These are phyloP conservation scores for Hemisphaericaspora nanyangensis DNA, from an alignment of 805 yeast genomes.

Conservation along the genomic window DNA sequence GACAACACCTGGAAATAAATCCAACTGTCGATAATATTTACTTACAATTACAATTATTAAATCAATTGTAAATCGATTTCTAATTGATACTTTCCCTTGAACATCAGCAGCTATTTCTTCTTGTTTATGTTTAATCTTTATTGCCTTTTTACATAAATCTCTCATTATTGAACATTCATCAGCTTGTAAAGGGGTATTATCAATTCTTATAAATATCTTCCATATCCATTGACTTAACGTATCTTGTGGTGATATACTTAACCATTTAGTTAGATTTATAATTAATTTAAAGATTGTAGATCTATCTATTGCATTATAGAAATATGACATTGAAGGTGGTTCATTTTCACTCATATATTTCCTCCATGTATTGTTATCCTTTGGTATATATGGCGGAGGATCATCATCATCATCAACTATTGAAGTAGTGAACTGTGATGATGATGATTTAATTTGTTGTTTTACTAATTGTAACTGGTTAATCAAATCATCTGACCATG, in stretches of 20 bases:
- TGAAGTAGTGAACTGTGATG: background rate
- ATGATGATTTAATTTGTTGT: background rate
- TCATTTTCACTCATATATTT: slow-evolving; percentile 20
- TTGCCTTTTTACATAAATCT: slow-evolving; percentile 37
- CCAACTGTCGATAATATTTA: slow-evolving; percentile 33
- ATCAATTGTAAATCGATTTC: slow-evolving; percentile 23
- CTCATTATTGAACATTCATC: slow-evolving; percentile 32
- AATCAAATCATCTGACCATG: slow-evolving; percentile 10
- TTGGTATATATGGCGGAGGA: too few relatives aligned
- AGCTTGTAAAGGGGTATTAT: slow-evolving; percentile 28
- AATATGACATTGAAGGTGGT: slow-evolving; percentile 25
- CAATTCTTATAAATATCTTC: slow-evolving; percentile 30
- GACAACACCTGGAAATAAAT: too few relatives aligned
- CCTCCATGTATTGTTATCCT: slow-evolving; percentile 30
- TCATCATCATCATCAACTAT: background rate
- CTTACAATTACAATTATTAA: slow-evolving; percentile 30
- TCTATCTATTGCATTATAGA: slow-evolving; percentile 22
- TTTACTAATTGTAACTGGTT: slow-evolving; percentile 5
- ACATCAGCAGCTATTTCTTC: slow-evolving; percentile 8
- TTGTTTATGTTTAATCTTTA: slow-evolving; percentile 15
- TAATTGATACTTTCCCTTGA: slow-evolving; percentile 5
- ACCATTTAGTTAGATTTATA: slow-evolving; percentile 35
- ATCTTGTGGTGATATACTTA: slow-evolving; percentile 24
- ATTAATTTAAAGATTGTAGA: slow-evolving; percentile 31
- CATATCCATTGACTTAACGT: slow-evolving; percentile 35